Evolutionary conservation across 768 basidiomycete species (phyloP).

Genomic region (Tylopilus sp.): DNA sequence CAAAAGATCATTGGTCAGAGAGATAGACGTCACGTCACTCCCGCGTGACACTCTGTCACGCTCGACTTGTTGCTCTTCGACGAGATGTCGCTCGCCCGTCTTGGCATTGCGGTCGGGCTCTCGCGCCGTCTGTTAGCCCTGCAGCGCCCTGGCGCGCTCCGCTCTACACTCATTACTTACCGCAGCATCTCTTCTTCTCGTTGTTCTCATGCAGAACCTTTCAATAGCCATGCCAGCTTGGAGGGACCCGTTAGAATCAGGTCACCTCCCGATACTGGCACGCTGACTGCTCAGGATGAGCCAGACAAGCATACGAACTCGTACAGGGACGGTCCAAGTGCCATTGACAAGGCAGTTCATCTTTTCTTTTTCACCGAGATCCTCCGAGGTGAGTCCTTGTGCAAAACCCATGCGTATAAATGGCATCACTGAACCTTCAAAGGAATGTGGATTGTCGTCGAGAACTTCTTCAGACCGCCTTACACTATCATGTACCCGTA

Average conservation of each 20-base stretch:
- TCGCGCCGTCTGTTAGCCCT: conserved; percentile 39
- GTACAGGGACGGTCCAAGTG: conserved; percentile 79
- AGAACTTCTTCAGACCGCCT: conserved; percentile 89
- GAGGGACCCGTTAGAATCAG: conserved; percentile 26
- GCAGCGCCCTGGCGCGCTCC: conserved; percentile 27
- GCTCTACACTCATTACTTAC: conserved; percentile 39
- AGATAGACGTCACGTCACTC: conserved; percentile 21
- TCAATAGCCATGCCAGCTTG: conserved; percentile 14
- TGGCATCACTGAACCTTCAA: conserved; percentile 11
- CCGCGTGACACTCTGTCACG: conserved; percentile 29
- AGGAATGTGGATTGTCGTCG: conserved; percentile 98
- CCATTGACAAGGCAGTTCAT: conserved; percentile 93
- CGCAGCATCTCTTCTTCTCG: conserved; percentile 36
- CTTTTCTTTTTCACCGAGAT: conserved; percentile 99
- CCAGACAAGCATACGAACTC: conserved; percentile 57
- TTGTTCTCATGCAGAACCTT: conserved; percentile 19
- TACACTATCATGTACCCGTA: conserved; percentile 99
- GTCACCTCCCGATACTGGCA: conserved; percentile 34
- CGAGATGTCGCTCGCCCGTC: conserved; percentile 59
- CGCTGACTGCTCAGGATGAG: conserved; percentile 35
- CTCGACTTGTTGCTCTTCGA: conserved; percentile 14
- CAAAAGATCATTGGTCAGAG: conserved; percentile 26
- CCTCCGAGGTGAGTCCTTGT: conserved; percentile 68
- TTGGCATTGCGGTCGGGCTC: conserved; percentile 49
- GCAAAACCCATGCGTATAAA: neutral